Evolutionary conservation across 1,284 basidiomycete genomes (phyloP), one percentile per base, ranked within the genome.

Genomic region (Ganoderma lingzhi): DNA sequence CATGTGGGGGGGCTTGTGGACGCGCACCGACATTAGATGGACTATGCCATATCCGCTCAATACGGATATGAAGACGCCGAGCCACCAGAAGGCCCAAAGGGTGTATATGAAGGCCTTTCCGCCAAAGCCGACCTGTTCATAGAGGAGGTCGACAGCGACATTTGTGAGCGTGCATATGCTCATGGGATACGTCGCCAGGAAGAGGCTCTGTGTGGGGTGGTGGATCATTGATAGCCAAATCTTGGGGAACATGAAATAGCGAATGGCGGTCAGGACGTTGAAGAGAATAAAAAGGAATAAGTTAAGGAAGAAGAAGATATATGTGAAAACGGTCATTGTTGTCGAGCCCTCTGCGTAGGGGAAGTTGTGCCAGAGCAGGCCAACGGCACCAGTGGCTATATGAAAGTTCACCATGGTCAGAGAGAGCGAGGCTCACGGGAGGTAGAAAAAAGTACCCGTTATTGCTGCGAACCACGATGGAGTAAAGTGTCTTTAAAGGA

Each of bases 11-110:
- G 9, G 15, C 3, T 41, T 23, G 23, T 12, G 35, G 23, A 30
- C 9, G 51, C 23, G 6, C 5, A 76, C 84, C 68, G 70, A 86
- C 86, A 90, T 90, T 12, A 84, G 76, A 71, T 90, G 85, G 10
- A 90, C 77, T 74, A 90, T 79, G 2, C 86, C 87, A 63, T 90
- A 84, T 39, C 85, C 85, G 72, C 86, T 83, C 19, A 83, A 17
- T 35, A 87, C 76, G 0, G 90, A 85, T 3, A 88, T 56, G 0
- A 79, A 70, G 0, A 83, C 79, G 72, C 88, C 85, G 45, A 88
- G 64, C 91, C 90, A 92, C 91, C 91, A 93, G 19, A 88, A 78
- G 2, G 77, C 87, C 84, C 89, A 88, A 5, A 89, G 79, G 12
- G 86, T 77, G 44, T 82, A 85, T 3, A 87, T 81, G 72, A 90